A percentile compares a stretch with the other conserved stretches of the same genome.
Evolutionary conservation across 305 asterid species (phyloP).

Genomic region (Rubia balearica): DNA sequence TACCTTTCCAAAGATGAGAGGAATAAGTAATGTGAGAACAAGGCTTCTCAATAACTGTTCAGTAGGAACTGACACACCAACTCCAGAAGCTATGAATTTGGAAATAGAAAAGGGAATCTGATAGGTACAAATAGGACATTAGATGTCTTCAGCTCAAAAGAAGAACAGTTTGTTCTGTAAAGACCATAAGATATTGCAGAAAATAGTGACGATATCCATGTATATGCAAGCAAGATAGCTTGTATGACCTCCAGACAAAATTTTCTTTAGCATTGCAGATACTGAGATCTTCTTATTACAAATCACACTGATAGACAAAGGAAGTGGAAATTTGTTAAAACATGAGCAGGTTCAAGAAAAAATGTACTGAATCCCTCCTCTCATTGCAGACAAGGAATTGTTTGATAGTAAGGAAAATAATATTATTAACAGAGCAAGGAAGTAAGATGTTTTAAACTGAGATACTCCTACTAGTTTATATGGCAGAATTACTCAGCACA

Average conservation of each 20-base stretch:
- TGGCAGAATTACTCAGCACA: no score
- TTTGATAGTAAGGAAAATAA: no score
- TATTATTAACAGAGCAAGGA: no score
- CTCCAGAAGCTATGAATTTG: conserved; percentile 70
- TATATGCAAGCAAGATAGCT: background rate
- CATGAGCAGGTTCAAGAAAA: background rate
- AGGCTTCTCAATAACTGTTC: conserved; percentile 72
- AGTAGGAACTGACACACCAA: conserved; percentile 71
- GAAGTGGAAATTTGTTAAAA: background rate
- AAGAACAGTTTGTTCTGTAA: background rate
- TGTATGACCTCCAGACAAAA: no score
- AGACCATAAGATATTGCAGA: background rate
- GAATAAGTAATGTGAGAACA: conserved; percentile 69
- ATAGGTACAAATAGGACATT: conserved; percentile 14
- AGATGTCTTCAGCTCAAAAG: conserved; percentile 17
- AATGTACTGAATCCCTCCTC: background rate
- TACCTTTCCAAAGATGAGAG: conserved; percentile 79
- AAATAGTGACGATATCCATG: background rate
- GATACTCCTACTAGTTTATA: no score
- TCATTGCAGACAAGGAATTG: background rate
- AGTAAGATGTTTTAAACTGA: no score
- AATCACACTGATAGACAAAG: background rate
- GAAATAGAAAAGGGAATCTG: conserved; percentile 84
- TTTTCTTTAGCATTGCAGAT: no score
- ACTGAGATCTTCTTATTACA: no score